Conservation (phyloP, 2,329 filamentous ascomycete genomes). For the Fusarium mundagurra region DNA sequence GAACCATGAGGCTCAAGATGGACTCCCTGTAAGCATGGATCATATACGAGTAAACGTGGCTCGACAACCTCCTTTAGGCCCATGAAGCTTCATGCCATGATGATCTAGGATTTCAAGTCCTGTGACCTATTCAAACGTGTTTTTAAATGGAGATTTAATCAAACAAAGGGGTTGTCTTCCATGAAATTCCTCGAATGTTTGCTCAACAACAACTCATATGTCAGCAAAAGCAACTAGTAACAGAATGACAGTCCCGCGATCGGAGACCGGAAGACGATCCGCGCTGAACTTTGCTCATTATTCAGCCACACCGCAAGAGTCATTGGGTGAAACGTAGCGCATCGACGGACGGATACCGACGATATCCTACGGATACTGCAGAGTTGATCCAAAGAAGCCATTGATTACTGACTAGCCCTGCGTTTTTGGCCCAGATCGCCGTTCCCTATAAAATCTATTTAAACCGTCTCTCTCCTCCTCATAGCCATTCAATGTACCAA, state of each 20-base stretch:
- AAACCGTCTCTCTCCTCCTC: conserved; percentile 1
- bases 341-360: conserved; percentile 13
- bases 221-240: background rate
- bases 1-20: background rate
- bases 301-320: conserved; percentile 41
- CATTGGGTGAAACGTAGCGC: conserved; percentile 24
- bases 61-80: background rate
- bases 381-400: conserved; percentile 9
- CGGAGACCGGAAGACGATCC: conserved; percentile 15
- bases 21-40: background rate
- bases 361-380: background rate
- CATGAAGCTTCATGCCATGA: background rate
- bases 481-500: conserved; percentile 36
- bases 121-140: background rate
- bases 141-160: background rate
- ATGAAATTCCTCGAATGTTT: conserved; percentile 4
- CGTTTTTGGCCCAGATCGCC: conserved; percentile 20
- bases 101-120: background rate
- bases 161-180: background rate
- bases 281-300: conserved; percentile 18
- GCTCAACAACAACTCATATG: background rate
- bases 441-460: conserved; percentile 13
- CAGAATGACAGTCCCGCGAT: conserved; percentile 20
- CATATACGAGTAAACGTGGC: background rate
- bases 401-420: conserved; percentile 2